Percentiles rank a stretch among this genome's conserved stretches.
These are phyloP conservation scores for Amorphotheca resinae DNA, from an alignment of 495 filamentous ascomycete genomes.

Conservation along the genomic window DNA sequence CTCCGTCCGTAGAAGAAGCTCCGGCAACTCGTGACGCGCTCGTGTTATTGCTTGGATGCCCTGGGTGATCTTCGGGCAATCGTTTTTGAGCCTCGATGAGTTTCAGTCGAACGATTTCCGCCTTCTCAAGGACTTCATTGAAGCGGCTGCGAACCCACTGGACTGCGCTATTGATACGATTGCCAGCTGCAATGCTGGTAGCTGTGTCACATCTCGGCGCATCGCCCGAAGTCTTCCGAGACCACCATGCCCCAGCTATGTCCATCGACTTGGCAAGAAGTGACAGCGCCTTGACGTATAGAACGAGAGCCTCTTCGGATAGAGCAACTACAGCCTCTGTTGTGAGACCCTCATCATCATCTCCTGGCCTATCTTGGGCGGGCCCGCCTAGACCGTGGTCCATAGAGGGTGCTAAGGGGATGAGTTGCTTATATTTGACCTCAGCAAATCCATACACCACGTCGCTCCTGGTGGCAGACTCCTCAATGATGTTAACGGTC, in stretches of 20 bases:
- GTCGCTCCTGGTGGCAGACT: constrained; percentile 81
- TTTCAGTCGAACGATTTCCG: constrained; percentile 78
- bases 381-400: constrained; percentile 55
- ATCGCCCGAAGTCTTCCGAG: constrained; percentile 58
- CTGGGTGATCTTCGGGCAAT: constrained; percentile 73
- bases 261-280: constrained; percentile 93
- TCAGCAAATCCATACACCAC: constrained; percentile 95
- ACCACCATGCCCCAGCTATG: constrained; percentile 89
- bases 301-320: constrained; percentile 87
- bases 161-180: constrained; percentile 80
- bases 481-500: constrained; percentile 72
- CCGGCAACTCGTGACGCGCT: constrained; percentile 47
- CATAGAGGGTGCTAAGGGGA: constrained; percentile 71
- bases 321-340: constrained; percentile 73
- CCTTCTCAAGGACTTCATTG: constrained; percentile 93
- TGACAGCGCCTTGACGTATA: constrained; percentile 87
- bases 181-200: constrained; percentile 42
- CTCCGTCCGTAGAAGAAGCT: constrained; percentile 39
- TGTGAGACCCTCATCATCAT: constrained; percentile 62
- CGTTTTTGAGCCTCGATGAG: constrained; percentile 76
- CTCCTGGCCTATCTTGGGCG: constrained; percentile 32
- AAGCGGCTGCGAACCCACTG: constrained; percentile 91
- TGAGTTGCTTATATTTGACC: constrained; percentile 93
- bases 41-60: constrained; percentile 67
- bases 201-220: constrained; percentile 31